Percentiles rank a stretch among this genome's conserved stretches.
Evolutionary conservation across 306 rosid species (phyloP).

Genomic region (Pueraria montana): DNA sequence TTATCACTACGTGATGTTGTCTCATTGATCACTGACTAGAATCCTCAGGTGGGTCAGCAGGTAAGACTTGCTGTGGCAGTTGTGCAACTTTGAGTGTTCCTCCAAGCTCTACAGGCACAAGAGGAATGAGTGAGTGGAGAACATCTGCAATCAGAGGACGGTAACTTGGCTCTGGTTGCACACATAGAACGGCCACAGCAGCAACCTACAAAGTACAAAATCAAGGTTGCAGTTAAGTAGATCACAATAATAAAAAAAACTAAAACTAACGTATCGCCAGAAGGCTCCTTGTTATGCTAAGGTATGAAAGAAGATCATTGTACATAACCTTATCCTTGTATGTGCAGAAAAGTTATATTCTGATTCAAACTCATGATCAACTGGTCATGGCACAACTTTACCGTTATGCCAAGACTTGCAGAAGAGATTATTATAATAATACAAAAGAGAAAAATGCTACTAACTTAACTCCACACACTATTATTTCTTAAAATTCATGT

Average conservation of each 20-base stretch:
- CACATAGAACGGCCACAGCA: slow-evolving; percentile 95
- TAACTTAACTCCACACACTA: background rate
- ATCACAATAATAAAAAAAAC: slow-evolving; percentile 8
- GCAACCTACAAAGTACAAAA: slow-evolving; percentile 73
- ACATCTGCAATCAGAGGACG: slow-evolving; percentile 96
- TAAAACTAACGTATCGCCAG: too few relatives aligned
- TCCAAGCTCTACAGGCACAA: slow-evolving; percentile 88
- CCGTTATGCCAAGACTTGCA: too few relatives aligned
- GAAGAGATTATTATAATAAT: too few relatives aligned
- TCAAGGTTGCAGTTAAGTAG: slow-evolving; percentile 15
- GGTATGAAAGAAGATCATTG: too few relatives aligned
- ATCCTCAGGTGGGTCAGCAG: slow-evolving; percentile 26
- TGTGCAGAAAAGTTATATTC: too few relatives aligned
- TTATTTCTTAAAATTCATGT: background rate
- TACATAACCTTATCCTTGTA: too few relatives aligned
- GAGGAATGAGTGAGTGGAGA: slow-evolving; percentile 94
- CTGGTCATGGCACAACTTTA: too few relatives aligned
- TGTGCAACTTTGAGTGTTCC: slow-evolving; percentile 83
- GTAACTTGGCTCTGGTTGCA: slow-evolving; percentile 96
- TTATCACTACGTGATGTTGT: background rate
- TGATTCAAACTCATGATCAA: too few relatives aligned
- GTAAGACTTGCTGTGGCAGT: slow-evolving; percentile 44
- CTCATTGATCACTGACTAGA: slow-evolving; percentile 48
- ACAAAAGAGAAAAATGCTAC: background rate
- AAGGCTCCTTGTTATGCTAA: too few relatives aligned